Evolutionary conservation across 345 rosid genomes (phyloP), one percentile per base, ranked within the genome.

Genomic region (Anacardium occidentale): DNA sequence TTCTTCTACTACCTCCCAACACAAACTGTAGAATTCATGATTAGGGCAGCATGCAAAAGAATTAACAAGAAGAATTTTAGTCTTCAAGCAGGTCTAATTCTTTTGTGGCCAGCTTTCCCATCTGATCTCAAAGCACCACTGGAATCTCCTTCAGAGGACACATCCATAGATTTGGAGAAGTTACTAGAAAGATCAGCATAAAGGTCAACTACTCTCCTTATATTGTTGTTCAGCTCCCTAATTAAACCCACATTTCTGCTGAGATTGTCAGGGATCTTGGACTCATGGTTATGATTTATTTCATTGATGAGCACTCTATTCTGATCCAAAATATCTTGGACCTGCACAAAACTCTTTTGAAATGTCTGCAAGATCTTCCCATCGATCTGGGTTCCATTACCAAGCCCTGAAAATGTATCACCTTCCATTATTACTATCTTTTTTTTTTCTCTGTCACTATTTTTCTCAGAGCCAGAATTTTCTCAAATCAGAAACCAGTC

Each of bases 241-340:
- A 91, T 91, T 69, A 91, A 77, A 75, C 90, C 88, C 54, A 89
- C 87, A 81, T 89, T 89, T 81, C 88, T 78, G 79, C 80, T 82
- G 45, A 91, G 80, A 70, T 86, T 87, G 77, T 88, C 93, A 17
- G 91, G 95, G 75, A 84, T 78, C 59, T 84, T 85, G 65, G 95
- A 89, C 69, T 91, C 95, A 58, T 89, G 95, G 56, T 91, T 91
- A 79, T 85, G 93, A 81, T 88, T 86, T 76, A 91, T 91, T 83
- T 91, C 88, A 71, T 83, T 85, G 73, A 89, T 91, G 24, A 91
- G 87, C 48, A 84, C 29, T 84, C 90, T 77, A 63, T 91, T 91
- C 77, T 85, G 89, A 81, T 91, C 95, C 74, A 89, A 77, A 22
- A 91, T 77, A 80, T 77, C 68, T 75, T 86, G 90, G 7, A 91